A percentile compares a stretch with the other conserved stretches of the same genome.
Conservation (phyloP, 495 filamentous ascomycete genomes). For the Penicillium arizonense region DNA sequence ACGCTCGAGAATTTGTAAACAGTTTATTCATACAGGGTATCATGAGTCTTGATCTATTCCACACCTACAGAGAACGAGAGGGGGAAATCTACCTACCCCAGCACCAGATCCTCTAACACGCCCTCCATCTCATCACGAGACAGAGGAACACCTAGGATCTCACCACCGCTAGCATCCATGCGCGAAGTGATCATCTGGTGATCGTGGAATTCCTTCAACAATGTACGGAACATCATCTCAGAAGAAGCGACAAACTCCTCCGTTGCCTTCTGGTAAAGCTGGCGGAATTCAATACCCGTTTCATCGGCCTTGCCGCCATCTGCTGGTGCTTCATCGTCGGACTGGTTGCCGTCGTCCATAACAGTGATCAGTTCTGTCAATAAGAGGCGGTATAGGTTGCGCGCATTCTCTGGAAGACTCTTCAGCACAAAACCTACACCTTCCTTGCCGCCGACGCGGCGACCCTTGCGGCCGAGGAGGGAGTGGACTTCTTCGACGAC, state of each 20-base stretch:
- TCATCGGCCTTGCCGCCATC: conserved; percentile 36
- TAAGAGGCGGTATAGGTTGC: conserved; percentile 77
- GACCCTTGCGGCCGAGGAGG: conserved; percentile 79
- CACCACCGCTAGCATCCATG: conserved; percentile 81
- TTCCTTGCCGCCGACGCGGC: conserved; percentile 81
- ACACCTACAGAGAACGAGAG: not conserved
- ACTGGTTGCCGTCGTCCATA: conserved; percentile 48
- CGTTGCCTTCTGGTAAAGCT: conserved; percentile 89
- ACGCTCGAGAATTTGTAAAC: conserved; percentile 2
- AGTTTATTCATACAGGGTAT: conserved; percentile 34
- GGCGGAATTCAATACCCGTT: conserved; percentile 78
- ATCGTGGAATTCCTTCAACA: conserved; percentile 97
- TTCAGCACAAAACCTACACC: conserved; percentile 89
- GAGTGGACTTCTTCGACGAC: conserved; percentile 85
- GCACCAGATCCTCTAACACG: conserved; percentile 80
- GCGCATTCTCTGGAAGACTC: conserved; percentile 87
- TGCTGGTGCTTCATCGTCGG: conserved; percentile 39
- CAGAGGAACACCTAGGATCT: conserved; percentile 82
- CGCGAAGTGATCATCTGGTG: conserved; percentile 92
- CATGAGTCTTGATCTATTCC: conserved; percentile 24
- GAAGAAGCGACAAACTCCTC: conserved; percentile 96
- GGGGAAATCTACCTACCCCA: conserved; percentile 21
- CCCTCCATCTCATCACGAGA: conserved; percentile 85
- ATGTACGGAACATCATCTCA: conserved; percentile 89
- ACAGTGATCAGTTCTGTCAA: conserved; percentile 80